Conservation (phyloP, 257 asterid species). For the Gentiana straminea region DNA sequence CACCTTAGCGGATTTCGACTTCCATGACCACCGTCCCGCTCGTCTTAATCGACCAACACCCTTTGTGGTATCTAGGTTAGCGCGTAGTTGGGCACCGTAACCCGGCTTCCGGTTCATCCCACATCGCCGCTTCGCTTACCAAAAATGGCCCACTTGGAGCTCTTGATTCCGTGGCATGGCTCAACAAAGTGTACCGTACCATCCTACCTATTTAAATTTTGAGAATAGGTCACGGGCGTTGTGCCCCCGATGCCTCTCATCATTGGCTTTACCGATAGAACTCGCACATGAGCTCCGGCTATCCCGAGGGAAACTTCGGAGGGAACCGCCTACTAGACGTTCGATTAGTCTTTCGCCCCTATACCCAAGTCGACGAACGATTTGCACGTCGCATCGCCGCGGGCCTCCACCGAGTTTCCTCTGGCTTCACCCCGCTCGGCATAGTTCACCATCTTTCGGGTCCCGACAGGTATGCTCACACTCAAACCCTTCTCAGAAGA, state of each 20-base stretch:
- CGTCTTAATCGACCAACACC: too few relatives aligned
- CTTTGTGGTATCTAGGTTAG: slow-evolving; percentile 4
- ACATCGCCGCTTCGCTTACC: slow-evolving; percentile 3
- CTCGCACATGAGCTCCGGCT: slow-evolving; percentile 24
- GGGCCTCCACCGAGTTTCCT: slow-evolving; percentile 59
- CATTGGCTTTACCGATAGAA: slow-evolving; percentile 14
- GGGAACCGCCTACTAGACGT: slow-evolving; percentile 37
- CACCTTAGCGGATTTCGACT: background rate
- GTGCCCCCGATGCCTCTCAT: slow-evolving; percentile 18
- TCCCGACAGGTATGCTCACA: slow-evolving; percentile 29
- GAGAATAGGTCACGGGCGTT: slow-evolving; percentile 22
- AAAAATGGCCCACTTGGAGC: slow-evolving; percentile 8
- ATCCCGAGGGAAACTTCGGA: slow-evolving; percentile 26
- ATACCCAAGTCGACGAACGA: slow-evolving; percentile 27
- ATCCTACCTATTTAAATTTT: slow-evolving; percentile 17
- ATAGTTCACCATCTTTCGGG: slow-evolving; percentile 27
- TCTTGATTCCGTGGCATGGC: background rate
- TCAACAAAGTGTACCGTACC: background rate
- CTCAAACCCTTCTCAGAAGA: slow-evolving; percentile 27
- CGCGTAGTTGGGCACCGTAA: slow-evolving; percentile 1
- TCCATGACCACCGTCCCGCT: too few relatives aligned
- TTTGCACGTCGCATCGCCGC: slow-evolving; percentile 46
- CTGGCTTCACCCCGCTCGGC: slow-evolving; percentile 49
- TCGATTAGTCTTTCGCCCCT: slow-evolving; percentile 49
- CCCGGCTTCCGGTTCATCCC: slow-evolving; percentile 2